Percentiles rank a stretch among this genome's conserved stretches.
Conservation (phyloP, 2,329 filamentous ascomycete species). For the Claviceps capensis region DNA sequence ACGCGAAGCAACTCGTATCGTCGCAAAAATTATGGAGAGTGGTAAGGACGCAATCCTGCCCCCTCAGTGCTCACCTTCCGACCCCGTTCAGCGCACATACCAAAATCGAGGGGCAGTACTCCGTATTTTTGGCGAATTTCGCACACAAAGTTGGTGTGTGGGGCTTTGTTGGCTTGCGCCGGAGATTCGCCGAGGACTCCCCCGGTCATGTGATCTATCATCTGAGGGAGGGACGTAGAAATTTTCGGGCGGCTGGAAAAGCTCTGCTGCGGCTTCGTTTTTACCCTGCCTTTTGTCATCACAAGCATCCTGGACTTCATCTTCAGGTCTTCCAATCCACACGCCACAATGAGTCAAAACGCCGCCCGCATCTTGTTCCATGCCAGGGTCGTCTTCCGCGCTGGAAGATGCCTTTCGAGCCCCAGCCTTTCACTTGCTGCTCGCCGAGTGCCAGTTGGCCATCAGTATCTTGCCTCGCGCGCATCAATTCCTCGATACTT, state of each 20-base stretch:
- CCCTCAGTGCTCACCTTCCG: neutral
- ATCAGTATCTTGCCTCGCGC: slow-evolving; percentile 6
- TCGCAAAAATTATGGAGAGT: slow-evolving; percentile 2
- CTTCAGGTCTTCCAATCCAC: neutral
- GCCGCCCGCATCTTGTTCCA: slow-evolving; percentile 12
- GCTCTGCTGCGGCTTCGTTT: no score
- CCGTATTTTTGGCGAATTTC: slow-evolving; percentile 27
- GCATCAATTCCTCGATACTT: slow-evolving; percentile 9
- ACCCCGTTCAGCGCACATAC: slow-evolving; percentile 10
- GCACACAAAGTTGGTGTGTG: slow-evolving; percentile 23
- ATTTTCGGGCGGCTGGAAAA: neutral
- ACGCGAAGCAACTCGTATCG: slow-evolving; percentile 1
- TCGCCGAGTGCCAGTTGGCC: slow-evolving; percentile 8
- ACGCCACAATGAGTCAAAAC: slow-evolving; percentile 15
- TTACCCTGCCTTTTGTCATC: neutral
- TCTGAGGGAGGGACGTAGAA: neutral
- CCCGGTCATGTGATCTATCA: slow-evolving; percentile 23
- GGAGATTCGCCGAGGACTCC: slow-evolving; percentile 18
- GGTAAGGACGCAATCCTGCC: slow-evolving; percentile 4
- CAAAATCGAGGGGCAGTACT: slow-evolving; percentile 27
- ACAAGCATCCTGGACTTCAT: neutral
- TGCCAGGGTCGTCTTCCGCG: slow-evolving; percentile 12
- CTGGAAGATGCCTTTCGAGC: slow-evolving; percentile 9
- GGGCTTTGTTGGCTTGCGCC: slow-evolving; percentile 13
- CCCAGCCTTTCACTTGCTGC: slow-evolving; percentile 3